Evolutionary conservation across 768 basidiomycete species (phyloP).

Genomic region (Boletales sp.): DNA sequence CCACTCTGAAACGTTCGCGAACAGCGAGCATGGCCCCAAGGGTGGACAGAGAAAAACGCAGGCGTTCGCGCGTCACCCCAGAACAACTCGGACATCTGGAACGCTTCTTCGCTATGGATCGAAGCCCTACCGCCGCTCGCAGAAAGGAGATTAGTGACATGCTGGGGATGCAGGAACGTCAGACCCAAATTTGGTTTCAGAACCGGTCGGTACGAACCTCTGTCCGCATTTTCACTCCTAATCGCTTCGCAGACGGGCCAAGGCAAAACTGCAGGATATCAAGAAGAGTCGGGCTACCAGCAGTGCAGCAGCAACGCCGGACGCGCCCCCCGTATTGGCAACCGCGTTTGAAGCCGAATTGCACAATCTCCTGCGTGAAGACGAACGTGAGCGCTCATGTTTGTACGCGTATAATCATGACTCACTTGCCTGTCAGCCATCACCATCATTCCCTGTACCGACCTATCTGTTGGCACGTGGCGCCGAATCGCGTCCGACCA

Average conservation of each 20-base stretch:
- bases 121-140: constrained; percentile 67
- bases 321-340: constrained; percentile 49
- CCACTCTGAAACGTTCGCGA: constrained; percentile 35
- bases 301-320: constrained; percentile 39
- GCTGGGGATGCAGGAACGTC: constrained; percentile 81
- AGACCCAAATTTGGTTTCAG: constrained; percentile 90
- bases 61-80: constrained; percentile 74
- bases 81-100: constrained; percentile 79
- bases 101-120: constrained; percentile 61
- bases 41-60: constrained; percentile 55
- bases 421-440: constrained; percentile 44
- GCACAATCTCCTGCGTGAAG: constrained; percentile 67
- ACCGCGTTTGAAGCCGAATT: constrained; percentile 57
- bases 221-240: background rate
- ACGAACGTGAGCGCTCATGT: constrained; percentile 54
- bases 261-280: constrained; percentile 69
- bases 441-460: constrained; percentile 70
- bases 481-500: constrained; percentile 59
- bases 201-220: constrained; percentile 47
- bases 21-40: constrained; percentile 28
- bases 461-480: constrained; percentile 77
- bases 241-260: constrained; percentile 59
- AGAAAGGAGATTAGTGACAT: constrained; percentile 70
- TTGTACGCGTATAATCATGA: background rate
- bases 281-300: constrained; percentile 42